Percentiles rank a stretch among this genome's conserved stretches.
Evolutionary conservation across 2,329 filamentous ascomycete species (phyloP).

Genomic region (Biscogniauxia sp.): DNA sequence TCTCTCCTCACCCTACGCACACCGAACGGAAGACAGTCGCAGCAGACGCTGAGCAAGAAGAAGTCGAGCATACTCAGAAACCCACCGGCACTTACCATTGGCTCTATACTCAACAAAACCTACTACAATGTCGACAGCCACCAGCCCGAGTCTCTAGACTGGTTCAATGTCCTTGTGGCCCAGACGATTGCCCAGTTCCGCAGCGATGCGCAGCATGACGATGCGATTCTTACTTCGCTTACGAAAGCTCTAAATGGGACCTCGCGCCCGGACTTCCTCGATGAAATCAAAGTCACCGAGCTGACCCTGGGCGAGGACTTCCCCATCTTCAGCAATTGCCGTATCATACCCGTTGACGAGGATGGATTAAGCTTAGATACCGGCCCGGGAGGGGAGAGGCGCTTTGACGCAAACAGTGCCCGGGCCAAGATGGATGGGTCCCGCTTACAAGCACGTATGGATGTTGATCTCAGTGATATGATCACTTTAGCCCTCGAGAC

Average conservation of each 20-base stretch:
- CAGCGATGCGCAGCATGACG: constrained; percentile 86
- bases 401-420: constrained; percentile 48
- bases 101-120: constrained; percentile 90
- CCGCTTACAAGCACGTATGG: constrained; percentile 88
- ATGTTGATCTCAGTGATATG: constrained; percentile 94
- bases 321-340: constrained; percentile 97
- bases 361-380: constrained; percentile 61
- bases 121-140: constrained; percentile 97
- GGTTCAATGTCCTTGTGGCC: constrained; percentile 97
- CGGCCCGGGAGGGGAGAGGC: constrained; percentile 39
- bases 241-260: constrained; percentile 85
- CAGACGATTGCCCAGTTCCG: constrained; percentile 96
- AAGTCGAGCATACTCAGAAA: constrained; percentile 72
- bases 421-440: constrained; percentile 60
- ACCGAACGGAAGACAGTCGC: constrained; percentile 35
- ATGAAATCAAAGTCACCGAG: constrained; percentile 91
- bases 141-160: constrained; percentile 94
- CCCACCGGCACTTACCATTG: constrained; percentile 78
- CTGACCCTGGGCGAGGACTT: constrained; percentile 95
- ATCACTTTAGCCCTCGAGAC: constrained; percentile 94
- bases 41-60: constrained; percentile 56
- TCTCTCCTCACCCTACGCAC: constrained; percentile 64
- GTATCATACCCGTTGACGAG: constrained; percentile 87
- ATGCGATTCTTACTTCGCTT: constrained; percentile 81
- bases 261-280: constrained; percentile 84